Conservation (phyloP, 805 yeast species). For the Sugiyamaella floridensis region DNA sequence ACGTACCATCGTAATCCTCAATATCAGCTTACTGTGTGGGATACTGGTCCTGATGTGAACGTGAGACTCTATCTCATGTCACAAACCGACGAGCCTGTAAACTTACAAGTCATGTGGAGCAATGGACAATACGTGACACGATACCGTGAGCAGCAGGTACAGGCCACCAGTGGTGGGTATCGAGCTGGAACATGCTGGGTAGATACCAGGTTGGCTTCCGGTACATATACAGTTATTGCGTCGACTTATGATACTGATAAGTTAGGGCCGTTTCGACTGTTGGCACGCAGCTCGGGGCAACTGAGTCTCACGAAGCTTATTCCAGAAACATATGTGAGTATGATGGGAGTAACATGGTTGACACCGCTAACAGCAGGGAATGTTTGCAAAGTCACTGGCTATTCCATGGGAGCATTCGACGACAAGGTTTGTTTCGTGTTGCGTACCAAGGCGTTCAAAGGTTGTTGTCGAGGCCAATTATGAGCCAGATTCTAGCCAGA, state of each 20-base stretch:
- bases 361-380: neutral
- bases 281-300: constrained; percentile 19
- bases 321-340: constrained; percentile 3
- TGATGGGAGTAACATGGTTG: neutral
- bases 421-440: neutral
- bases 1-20: constrained; percentile 52
- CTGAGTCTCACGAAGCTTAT: constrained; percentile 3
- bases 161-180: constrained; percentile 32
- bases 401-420: neutral
- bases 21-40: constrained; percentile 30
- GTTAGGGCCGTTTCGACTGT: constrained; percentile 30
- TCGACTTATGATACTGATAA: constrained; percentile 39
- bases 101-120: constrained; percentile 40
- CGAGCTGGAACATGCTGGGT: constrained; percentile 16
- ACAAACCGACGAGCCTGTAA: constrained; percentile 29
- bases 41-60: neutral
- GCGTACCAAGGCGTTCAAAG: neutral
- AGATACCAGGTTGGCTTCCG: constrained; percentile 14
- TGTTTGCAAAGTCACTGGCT: neutral
- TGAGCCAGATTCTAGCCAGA: neutral
- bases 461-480: constrained; percentile 1
- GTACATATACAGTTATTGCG: constrained; percentile 39
- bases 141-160: constrained; percentile 31
- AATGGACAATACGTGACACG: constrained; percentile 23
- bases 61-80: constrained; percentile 24